Evolutionary conservation across 192 early-diverging fungal species (phyloP), one percentile per base, ranked within the genome.

Genomic region (Linnemannia zychae): DNA sequence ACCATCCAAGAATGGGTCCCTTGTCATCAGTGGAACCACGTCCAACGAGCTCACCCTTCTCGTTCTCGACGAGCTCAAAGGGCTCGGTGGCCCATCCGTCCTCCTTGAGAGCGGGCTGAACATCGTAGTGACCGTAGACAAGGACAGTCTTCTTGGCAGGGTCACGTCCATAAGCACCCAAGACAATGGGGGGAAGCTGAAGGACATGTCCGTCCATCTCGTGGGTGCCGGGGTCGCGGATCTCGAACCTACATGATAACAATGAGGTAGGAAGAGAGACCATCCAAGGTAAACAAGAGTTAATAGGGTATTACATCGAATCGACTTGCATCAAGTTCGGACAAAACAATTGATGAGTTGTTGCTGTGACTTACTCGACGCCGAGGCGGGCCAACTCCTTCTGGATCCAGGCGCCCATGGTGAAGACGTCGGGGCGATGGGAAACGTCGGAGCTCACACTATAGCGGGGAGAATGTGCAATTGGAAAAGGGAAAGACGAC

Each of bases 71-170:
- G 78, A 99, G 88, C 49, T 92, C 93, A 82, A 96, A 99, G 44
- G 98, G 98, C 79, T 99, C 96, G 22, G 93, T 95, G 76, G 89
- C 93, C 98, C 98, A 99, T 6, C 97, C 95, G 81, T 96, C 95
- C 79, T 92, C 92, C 70, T 92, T 85, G 72, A 96, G 88, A 67
- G 95, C 96, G 53, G 98, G 98, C 91, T 99, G 98, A 53, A 99
- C 98, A 85, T 99, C 98, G 89, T 99, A 99, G 89, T 99, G 98
- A 22, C 98, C 97, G 89, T 99, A 99, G 74, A 99, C 96, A 49
- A 97, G 91, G 71, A 99, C 94, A 28, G 97, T 99, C 92, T 97
- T 97, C 94, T 99, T 99, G 82, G 76, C 89, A 40, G 96, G 93
- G 85, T 98, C 95, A 76, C 91, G 93, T 72, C 98, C 98, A 81